Evolutionary conservation across 2,329 filamentous ascomycete genomes (phyloP).

Genomic region (Colletotrichum tofieldiae): DNA sequence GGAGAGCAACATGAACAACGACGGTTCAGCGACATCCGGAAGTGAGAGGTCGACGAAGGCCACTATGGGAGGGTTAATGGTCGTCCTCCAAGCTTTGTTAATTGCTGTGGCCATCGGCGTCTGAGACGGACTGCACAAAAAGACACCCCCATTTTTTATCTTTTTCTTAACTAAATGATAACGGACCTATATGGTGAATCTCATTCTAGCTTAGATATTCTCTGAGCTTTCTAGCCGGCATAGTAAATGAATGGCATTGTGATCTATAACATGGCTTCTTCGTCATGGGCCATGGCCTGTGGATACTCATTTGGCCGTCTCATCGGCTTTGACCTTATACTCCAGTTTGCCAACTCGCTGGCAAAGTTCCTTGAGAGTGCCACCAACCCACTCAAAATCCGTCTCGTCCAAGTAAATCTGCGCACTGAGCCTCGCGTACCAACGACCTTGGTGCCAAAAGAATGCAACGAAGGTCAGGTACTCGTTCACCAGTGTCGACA

Average conservation of each 20-base stretch:
- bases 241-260: conserved; percentile 37
- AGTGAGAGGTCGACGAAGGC: conserved; percentile 10
- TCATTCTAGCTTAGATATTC: conserved; percentile 32
- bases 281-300: not conserved
- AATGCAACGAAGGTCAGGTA: conserved; percentile 81
- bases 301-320: not conserved
- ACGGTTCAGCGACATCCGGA: conserved; percentile 20
- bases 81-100: conserved; percentile 8
- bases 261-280: not conserved
- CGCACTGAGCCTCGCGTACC: conserved; percentile 83
- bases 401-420: conserved; percentile 87
- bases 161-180: not conserved
- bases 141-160: conserved; percentile 7
- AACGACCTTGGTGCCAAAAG: conserved; percentile 71
- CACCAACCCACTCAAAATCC: conserved; percentile 82
- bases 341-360: conserved; percentile 54
- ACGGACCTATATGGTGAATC: conserved; percentile 7
- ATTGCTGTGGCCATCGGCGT: conserved; percentile 33
- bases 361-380: conserved; percentile 68
- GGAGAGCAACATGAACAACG: conserved; percentile 30
- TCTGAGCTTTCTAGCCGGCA: conserved; percentile 31
- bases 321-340: not conserved
- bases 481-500: conserved; percentile 67
- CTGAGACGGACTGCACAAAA: conserved; percentile 28
- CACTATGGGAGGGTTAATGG: conserved; percentile 31